phyloP scores from a whole-genome alignment of 495 filamentous ascomycete species.

The Hypoxylon fuscum region DNA sequence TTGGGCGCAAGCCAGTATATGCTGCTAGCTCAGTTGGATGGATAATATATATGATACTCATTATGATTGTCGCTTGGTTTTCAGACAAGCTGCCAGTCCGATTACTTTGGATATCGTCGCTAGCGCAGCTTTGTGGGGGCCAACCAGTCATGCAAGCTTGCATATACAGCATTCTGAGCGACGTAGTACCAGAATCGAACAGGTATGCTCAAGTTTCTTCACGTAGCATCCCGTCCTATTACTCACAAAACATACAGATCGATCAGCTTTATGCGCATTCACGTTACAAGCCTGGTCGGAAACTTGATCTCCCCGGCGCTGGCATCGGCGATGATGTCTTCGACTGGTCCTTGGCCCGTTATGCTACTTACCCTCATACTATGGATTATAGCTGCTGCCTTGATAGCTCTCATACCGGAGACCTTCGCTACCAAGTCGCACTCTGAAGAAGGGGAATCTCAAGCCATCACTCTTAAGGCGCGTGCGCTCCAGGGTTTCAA shows the following conservation, averaged over 20 bases:
- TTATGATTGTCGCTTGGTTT: slow-evolving; percentile 52
- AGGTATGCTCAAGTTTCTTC: slow-evolving; percentile 47
- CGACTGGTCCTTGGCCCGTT: slow-evolving; percentile 64
- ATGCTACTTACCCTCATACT: slow-evolving; percentile 50
- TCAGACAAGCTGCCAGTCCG: slow-evolving; percentile 57
- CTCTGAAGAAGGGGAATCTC: background rate
- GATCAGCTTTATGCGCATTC: slow-evolving; percentile 62
- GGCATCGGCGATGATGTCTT: slow-evolving; percentile 64
- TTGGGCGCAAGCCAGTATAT: slow-evolving; percentile 56
- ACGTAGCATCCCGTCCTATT: background rate
- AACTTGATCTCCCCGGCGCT: slow-evolving; percentile 61
- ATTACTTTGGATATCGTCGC: slow-evolving; percentile 61
- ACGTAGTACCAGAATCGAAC: slow-evolving; percentile 63
- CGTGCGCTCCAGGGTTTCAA: slow-evolving; percentile 15
- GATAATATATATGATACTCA: slow-evolving; percentile 45
- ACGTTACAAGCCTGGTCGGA: slow-evolving; percentile 57
- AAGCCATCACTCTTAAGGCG: slow-evolving; percentile 18
- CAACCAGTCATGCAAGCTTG: slow-evolving; percentile 59
- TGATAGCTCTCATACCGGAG: slow-evolving; percentile 56
- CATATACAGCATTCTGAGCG: slow-evolving; percentile 65
- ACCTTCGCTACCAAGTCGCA: slow-evolving; percentile 42
- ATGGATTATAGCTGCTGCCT: slow-evolving; percentile 35
- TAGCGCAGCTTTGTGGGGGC: slow-evolving; percentile 63
- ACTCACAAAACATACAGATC: slow-evolving; percentile 49
- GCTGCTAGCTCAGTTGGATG: slow-evolving; percentile 49